Percentiles rank a stretch among this genome's conserved stretches.
Conservation (phyloP, 176 grass and related monocot species). For the Hordeum marinum region DNA sequence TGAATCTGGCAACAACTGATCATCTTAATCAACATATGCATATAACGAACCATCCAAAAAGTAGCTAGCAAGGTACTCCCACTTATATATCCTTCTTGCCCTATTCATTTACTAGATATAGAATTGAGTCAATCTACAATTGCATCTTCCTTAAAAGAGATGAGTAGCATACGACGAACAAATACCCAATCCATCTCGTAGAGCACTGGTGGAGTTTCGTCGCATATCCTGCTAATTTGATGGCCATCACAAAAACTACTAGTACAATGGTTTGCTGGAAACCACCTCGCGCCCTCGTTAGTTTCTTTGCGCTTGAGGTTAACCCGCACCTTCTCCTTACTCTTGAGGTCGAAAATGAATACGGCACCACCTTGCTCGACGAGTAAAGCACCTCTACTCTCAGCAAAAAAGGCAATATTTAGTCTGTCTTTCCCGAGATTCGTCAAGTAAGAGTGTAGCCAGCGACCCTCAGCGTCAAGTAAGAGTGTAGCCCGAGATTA, state of each 20-base stretch:
- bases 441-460: neutral
- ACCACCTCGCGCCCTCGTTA: neutral
- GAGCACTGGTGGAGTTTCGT: neutral
- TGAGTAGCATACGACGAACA: neutral
- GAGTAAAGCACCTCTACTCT: neutral
- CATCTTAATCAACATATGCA: too few relatives aligned
- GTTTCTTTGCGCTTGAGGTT: neutral
- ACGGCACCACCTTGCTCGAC: neutral
- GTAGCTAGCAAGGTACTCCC: too few relatives aligned
- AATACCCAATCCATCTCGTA: neutral
- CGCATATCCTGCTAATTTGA: neutral
- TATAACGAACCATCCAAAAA: too few relatives aligned
- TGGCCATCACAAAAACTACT: neutral
- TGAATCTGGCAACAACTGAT: too few relatives aligned
- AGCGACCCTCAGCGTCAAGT: neutral
- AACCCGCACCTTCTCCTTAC: neutral
- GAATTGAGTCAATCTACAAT: neutral
- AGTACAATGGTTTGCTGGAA: neutral
- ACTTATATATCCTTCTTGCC: too few relatives aligned
- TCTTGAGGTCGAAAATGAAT: neutral
- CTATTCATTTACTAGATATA: too few relatives aligned
- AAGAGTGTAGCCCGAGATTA: neutral
- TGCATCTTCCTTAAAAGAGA: neutral
- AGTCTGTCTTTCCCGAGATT: neutral
- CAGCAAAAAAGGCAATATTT: neutral